Evolutionary conservation across 257 asterid species (phyloP).

Genomic region (Paraleonurus japonicus): DNA sequence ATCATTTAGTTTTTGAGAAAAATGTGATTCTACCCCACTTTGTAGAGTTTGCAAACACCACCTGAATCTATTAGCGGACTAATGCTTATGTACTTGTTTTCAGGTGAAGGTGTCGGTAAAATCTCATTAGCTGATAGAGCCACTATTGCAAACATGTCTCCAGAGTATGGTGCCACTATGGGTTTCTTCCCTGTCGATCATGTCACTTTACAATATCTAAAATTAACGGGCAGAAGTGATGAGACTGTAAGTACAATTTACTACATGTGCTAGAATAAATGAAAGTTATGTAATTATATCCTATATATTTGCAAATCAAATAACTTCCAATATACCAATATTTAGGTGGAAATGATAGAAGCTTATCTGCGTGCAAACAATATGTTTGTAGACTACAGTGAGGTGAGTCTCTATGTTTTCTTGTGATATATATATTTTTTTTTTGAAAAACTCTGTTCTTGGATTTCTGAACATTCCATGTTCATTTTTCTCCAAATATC

Average conservation of each 20-base stretch:
- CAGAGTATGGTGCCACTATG: conserved; percentile 99
- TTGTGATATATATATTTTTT: not conserved
- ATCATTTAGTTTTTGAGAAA: not conserved
- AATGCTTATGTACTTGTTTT: conserved; percentile 17
- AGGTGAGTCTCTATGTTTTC: conserved; percentile 43
- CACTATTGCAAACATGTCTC: conserved; percentile 97
- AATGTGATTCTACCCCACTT: no score
- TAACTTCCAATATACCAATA: conserved; percentile 13
- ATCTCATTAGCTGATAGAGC: conserved; percentile 98
- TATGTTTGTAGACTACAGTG: conserved; percentile 85
- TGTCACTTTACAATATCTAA: conserved; percentile 83
- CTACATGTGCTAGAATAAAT: conserved; percentile 4
- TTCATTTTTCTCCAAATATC: conserved; percentile 29
- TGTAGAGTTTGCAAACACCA: not conserved
- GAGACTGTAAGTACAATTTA: conserved; percentile 64
- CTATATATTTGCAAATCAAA: not conserved
- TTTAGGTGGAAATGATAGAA: conserved; percentile 88
- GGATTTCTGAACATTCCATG: conserved; percentile 4
- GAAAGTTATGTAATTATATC: not conserved
- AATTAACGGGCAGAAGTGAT: conserved; percentile 92
- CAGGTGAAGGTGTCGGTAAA: conserved; percentile 81
- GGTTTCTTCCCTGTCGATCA: conserved; percentile 98
- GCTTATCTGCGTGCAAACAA: conserved; percentile 93
- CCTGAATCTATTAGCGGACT: not conserved
- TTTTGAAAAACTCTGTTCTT: not conserved